These are phyloP conservation scores for Sordariomycetes sp. DNA, from an alignment of 2,329 filamentous ascomycete genomes.

Conservation along the genomic window DNA sequence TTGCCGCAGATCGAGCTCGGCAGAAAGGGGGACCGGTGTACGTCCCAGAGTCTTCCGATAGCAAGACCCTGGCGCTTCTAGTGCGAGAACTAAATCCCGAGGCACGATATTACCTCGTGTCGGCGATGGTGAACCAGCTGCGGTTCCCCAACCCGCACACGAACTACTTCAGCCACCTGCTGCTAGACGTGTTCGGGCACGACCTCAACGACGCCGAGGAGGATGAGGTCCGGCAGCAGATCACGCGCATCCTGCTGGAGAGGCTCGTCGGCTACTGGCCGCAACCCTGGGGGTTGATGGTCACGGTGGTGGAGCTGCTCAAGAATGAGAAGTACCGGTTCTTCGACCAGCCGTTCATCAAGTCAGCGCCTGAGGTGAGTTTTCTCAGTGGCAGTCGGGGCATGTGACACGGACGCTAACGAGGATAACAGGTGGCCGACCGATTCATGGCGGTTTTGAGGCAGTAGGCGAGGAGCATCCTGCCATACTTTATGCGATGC, in stretches of 20 bases:
- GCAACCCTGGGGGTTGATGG: slow-evolving; percentile 90
- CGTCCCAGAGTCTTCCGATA: slow-evolving; percentile 35
- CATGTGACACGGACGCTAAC: not conserved
- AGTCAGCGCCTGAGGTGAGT: slow-evolving; percentile 73
- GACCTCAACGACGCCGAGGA: slow-evolving; percentile 67
- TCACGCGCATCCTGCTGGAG: slow-evolving; percentile 81
- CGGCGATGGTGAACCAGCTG: slow-evolving; percentile 81
- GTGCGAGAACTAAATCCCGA: slow-evolving; percentile 66
- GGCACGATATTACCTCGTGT: slow-evolving; percentile 73
- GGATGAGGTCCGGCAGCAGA: slow-evolving; percentile 76
- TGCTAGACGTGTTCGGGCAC: slow-evolving; percentile 75
- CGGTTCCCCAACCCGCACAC: slow-evolving; percentile 85
- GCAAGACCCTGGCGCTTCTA: slow-evolving; percentile 64
- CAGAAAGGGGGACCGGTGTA: slow-evolving; percentile 50
- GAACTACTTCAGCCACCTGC: slow-evolving; percentile 79
- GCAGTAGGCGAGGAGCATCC: slow-evolving; percentile 2
- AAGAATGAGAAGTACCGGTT: slow-evolving; percentile 88
- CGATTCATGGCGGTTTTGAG: slow-evolving; percentile 19
- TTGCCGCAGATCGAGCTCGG: slow-evolving; percentile 51
- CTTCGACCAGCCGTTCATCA: slow-evolving; percentile 88
- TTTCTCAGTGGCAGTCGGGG: not conserved
- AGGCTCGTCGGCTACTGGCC: slow-evolving; percentile 80
- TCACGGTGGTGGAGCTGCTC: slow-evolving; percentile 77
- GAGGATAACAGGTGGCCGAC: slow-evolving; percentile 16
- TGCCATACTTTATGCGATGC: not conserved